Base-by-base conservation (phyloP, 129 eudicot species). In the Ambrosia trifida region DNA sequence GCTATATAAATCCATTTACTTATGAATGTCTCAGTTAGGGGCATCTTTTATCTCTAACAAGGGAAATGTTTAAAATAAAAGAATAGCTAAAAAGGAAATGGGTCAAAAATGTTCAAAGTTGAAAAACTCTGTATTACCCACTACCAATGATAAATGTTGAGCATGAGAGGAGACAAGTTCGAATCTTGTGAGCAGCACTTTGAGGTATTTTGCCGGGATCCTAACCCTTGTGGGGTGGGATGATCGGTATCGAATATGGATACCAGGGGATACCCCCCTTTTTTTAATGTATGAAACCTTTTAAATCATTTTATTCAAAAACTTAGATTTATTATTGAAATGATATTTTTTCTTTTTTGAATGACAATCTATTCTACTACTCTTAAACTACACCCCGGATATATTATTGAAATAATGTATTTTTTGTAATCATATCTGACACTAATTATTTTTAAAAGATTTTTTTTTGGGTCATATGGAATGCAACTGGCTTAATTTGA, bases 401-500 rank as follows among this genome's bases (percentile, higher is more conserved):
- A 24, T 24, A 24, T 24, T 24, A 24, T 24, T 24, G 28, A 24
- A 24, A 24, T 24, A 24, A 24, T 24, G 28, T 24, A 24, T 24
- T 24, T 56, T 30, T 59, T 30, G 19, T 56, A 59, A 59, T 59
- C 65, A 59, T 24, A 56, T 10, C 0, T 24, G 62, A 24, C 62
- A 56, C 35, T 51, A 11, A 56, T 11, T 56, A 20, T 18, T 24
- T 3, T 0, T 56, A 24, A 28, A 56, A 11, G 35, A 9, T 19
- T 20, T 40, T 36, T 5, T 49, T 53, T 50, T 66, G 38, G 12
- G 35, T 35, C 68, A 3, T 24, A 13, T 69, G 49, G n/a, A 53
- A 68, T 62, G 52, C 50, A 38, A 20, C 43, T 58, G 17, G 31
- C 61, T 4, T 77, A 50, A 68, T 66, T 53, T 31, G 54, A 66